phyloP scores from a whole-genome alignment of 2,329 filamentous ascomycete genomes.

The Diaporthe sp. region DNA sequence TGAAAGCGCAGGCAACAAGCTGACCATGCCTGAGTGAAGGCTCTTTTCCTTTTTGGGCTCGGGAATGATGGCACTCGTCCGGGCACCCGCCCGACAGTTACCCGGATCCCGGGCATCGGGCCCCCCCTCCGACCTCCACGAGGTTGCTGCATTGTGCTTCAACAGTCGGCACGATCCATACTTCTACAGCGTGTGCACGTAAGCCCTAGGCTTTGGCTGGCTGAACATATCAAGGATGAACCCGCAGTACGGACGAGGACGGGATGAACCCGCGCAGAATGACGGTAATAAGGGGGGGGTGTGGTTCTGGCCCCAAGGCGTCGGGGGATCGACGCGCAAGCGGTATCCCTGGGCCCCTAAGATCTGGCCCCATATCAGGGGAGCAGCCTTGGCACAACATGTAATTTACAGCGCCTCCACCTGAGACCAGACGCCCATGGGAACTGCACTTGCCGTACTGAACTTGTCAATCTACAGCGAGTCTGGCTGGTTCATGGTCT shows the following conservation, averaged over 20 bases:
- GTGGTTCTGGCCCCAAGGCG: neutral
- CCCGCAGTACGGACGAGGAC: neutral
- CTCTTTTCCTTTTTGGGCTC: neutral
- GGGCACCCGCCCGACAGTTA: neutral
- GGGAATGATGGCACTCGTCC: neutral
- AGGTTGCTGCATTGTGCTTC: neutral
- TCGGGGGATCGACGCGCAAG: constrained; percentile 1
- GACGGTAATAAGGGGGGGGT: too few relatives aligned
- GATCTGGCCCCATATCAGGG: constrained; percentile 13
- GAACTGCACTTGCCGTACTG: neutral
- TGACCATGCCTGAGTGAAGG: neutral
- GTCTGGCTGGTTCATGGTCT: neutral
- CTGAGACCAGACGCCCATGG: neutral
- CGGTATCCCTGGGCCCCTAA: constrained; percentile 7
- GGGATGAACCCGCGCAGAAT: neutral
- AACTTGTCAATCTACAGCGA: neutral
- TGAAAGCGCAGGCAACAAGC: neutral
- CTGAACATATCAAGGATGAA: neutral
- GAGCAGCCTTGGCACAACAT: constrained; percentile 4
- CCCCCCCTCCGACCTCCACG: too few relatives aligned
- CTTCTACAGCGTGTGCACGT: neutral
- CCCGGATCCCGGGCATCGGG: neutral
- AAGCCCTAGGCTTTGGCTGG: neutral
- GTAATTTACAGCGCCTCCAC: constrained; percentile 26
- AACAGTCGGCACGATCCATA: neutral